Conservation (phyloP, 148 eudicot species). For the Silene conica region DNA sequence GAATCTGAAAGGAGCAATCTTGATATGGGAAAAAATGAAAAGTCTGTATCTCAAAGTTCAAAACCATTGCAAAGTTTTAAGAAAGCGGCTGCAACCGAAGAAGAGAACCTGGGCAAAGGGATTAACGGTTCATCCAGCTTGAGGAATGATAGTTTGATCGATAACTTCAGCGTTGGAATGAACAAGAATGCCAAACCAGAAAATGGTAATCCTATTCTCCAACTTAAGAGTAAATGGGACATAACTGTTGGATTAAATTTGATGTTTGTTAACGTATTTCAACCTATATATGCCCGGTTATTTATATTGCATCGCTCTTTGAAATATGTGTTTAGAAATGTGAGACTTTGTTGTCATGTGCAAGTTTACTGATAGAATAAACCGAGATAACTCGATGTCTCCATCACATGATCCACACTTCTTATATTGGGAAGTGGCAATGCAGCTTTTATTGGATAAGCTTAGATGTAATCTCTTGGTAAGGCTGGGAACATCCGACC, state of each 20-base stretch:
- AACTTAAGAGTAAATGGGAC: not conserved
- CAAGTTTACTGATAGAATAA: not conserved
- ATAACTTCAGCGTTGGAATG: slow-evolving; percentile 13
- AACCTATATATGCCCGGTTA: not conserved
- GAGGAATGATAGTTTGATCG: slow-evolving; percentile 23
- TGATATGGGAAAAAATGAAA: slow-evolving; percentile 24
- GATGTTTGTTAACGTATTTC: not conserved
- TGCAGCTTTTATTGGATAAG: not conserved
- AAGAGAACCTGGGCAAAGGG: slow-evolving; percentile 13
- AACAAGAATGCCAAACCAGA: slow-evolving; percentile 23
- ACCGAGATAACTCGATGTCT: not conserved
- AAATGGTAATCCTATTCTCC: slow-evolving; percentile 34
- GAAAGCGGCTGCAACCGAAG: slow-evolving; percentile 20
- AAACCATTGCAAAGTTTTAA: slow-evolving; percentile 10
- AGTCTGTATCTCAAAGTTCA: slow-evolving; percentile 23
- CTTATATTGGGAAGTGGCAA: not conserved
- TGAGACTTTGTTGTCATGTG: not conserved
- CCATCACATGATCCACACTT: not conserved
- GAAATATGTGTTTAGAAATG: not conserved
- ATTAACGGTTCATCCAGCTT: slow-evolving; percentile 15
- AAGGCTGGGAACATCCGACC: not conserved
- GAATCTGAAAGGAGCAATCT: slow-evolving; percentile 20
- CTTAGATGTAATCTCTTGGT: not conserved
- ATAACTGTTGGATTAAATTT: not conserved
- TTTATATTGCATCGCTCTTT: not conserved